Percentiles rank a stretch among this genome's conserved stretches.
Evolutionary conservation across 108 stramenopile genomes (phyloP).

Genomic region (Bacterosira constricta): DNA sequence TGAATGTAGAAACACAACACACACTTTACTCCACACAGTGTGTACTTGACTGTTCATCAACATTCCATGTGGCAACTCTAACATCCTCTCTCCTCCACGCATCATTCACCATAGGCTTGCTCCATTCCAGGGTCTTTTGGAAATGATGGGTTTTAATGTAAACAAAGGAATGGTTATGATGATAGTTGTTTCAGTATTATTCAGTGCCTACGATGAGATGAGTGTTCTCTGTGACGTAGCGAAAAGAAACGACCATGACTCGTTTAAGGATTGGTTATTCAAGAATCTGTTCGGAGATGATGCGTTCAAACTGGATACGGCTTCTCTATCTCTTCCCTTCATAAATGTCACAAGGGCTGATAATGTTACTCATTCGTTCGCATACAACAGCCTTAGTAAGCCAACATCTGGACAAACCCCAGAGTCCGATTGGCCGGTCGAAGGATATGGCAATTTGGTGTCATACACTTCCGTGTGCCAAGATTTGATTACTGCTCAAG

Average conservation of each 20-base stretch:
- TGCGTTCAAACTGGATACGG: background rate
- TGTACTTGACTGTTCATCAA: no score
- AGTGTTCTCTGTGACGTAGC: background rate
- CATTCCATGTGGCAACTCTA: no score
- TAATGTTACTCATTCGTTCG: background rate
- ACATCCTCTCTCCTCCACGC: no score
- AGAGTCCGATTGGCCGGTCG: constrained; percentile 6
- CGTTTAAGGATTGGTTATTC: background rate
- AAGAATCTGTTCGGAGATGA: background rate
- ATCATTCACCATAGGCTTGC: no score
- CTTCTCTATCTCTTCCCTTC: background rate
- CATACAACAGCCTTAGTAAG: constrained; percentile 1
- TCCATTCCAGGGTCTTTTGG: background rate
- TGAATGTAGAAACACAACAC: no score
- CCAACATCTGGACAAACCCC: constrained; percentile 7
- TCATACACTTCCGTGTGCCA: no score
- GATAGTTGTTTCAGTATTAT: background rate
- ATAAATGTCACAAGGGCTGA: background rate
- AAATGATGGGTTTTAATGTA: background rate
- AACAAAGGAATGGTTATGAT: constrained; percentile 4
- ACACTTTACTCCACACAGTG: no score
- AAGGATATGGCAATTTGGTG: background rate
- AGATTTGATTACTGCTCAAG: constrained; percentile 2
- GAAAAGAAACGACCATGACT: background rate
- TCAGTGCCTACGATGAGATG: background rate